phyloP scores from a whole-genome alignment of 1,139 yeast species.

The Pichia terricola region DNA sequence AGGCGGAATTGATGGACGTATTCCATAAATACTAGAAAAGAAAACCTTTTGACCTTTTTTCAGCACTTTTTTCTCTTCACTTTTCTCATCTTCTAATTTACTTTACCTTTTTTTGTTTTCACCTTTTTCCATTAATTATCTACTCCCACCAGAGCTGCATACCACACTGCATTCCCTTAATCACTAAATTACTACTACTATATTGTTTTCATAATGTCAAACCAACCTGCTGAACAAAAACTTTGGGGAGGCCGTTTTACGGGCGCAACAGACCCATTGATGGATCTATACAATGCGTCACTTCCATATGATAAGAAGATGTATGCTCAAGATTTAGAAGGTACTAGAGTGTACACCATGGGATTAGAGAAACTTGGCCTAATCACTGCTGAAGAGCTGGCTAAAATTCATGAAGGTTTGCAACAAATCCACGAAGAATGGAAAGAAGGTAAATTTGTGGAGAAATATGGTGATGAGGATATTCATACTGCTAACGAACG shows the following conservation, averaged over 20 bases:
- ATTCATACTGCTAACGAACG: constrained; percentile 98
- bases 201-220: not conserved
- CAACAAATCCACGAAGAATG: constrained; percentile 68
- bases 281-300: constrained; percentile 95
- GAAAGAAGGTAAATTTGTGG: constrained; percentile 63
- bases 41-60: too few relatives aligned
- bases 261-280: constrained; percentile 91
- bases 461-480: constrained; percentile 92
- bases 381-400: constrained; percentile 59
- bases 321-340: constrained; percentile 90
- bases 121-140: too few relatives aligned
- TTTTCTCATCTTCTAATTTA: too few relatives aligned
- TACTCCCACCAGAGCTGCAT: too few relatives aligned
- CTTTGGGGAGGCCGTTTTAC: constrained; percentile 99
- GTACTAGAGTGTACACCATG: constrained; percentile 85
- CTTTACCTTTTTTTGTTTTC: too few relatives aligned
- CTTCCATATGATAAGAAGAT: constrained; percentile 90
- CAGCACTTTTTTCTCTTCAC: too few relatives aligned
- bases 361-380: constrained; percentile 77
- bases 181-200: too few relatives aligned
- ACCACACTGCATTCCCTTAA: too few relatives aligned
- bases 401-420: constrained; percentile 75
- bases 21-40: too few relatives aligned
- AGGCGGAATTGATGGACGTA: too few relatives aligned
- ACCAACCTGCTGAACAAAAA: constrained; percentile 34